Evolutionary conservation across 2,329 filamentous ascomycete species (phyloP).

Genomic region (Colletotrichum cereale): DNA sequence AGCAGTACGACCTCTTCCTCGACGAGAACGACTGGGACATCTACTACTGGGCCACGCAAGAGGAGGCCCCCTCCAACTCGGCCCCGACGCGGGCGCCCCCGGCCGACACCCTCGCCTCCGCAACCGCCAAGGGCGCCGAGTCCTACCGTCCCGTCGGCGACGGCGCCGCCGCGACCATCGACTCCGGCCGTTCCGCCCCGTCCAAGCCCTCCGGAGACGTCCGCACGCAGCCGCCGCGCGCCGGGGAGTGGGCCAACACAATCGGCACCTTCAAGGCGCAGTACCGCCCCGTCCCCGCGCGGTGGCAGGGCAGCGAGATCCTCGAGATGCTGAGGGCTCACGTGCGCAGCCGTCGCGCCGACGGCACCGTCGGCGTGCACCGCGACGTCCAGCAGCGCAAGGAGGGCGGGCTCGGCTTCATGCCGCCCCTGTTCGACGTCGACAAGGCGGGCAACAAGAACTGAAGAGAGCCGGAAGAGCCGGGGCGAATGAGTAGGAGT

Average conservation of each 20-base stretch:
- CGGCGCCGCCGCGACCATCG: constrained; percentile 39
- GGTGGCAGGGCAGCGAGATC: constrained; percentile 89
- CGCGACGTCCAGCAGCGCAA: constrained; percentile 43
- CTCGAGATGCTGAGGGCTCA: constrained; percentile 82
- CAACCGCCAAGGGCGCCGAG: constrained; percentile 44
- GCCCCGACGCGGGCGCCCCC: constrained; percentile 44
- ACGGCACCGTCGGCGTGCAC: constrained; percentile 50
- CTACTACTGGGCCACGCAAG: constrained; percentile 99
- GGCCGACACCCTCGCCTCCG: constrained; percentile 13
- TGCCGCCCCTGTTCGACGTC: constrained; percentile 60
- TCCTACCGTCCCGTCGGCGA: constrained; percentile 27
- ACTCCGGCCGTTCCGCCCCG: constrained; percentile 40
- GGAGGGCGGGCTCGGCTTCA: constrained; percentile 66
- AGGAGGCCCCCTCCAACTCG: constrained; percentile 66
- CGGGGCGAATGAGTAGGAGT: background rate
- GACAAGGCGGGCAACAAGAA: constrained; percentile 28
- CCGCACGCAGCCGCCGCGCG: constrained; percentile 49
- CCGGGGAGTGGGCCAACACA: constrained; percentile 96
- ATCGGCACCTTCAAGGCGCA: constrained; percentile 94
- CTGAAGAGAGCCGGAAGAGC: background rate
- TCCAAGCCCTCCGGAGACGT: constrained; percentile 43
- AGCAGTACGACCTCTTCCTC: constrained; percentile 90
- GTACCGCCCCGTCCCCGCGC: constrained; percentile 86
- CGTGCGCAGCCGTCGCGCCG: constrained; percentile 72
- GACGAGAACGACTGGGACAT: constrained; percentile 99